Percentiles rank a stretch among this genome's conserved stretches.
Conservation (phyloP, 1,139 yeast genomes). For the Hemisphaericaspora xylanilytica region DNA sequence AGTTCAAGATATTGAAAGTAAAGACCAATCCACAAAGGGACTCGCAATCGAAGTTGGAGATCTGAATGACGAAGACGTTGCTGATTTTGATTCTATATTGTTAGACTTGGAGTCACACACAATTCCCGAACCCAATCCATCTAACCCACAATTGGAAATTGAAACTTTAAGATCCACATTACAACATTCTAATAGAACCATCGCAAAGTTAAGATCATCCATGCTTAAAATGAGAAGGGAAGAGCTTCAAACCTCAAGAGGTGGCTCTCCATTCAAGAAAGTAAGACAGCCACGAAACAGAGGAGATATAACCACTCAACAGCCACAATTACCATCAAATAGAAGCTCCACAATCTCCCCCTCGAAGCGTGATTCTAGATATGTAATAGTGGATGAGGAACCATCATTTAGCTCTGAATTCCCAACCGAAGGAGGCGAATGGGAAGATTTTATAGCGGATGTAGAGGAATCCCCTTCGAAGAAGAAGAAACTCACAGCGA, state of each 20-base stretch:
- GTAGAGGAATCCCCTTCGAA: slow-evolving; percentile 25
- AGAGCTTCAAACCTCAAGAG: slow-evolving; percentile 11
- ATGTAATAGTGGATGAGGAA: slow-evolving; percentile 29
- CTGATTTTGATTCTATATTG: slow-evolving; percentile 36
- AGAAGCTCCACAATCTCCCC: slow-evolving; percentile 33
- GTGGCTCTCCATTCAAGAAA: slow-evolving; percentile 17
- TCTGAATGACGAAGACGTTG: slow-evolving; percentile 26
- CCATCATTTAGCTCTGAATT: slow-evolving; percentile 13
- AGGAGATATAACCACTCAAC: slow-evolving; percentile 4
- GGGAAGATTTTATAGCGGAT: slow-evolving; percentile 45
- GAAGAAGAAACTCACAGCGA: slow-evolving; percentile 16
- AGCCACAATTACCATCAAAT: slow-evolving; percentile 15
- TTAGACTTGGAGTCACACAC: slow-evolving; percentile 30
- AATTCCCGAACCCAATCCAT: slow-evolving; percentile 38
- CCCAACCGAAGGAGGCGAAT: slow-evolving; percentile 28
- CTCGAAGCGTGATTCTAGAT: slow-evolving; percentile 35
- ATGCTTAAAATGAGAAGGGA: slow-evolving; percentile 40
- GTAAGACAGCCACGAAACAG: slow-evolving; percentile 16
- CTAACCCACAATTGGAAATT: slow-evolving; percentile 55
- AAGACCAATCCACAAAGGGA: slow-evolving; percentile 17
- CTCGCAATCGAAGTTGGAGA: slow-evolving; percentile 15
- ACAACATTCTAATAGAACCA: slow-evolving; percentile 61
- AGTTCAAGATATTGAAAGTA: background rate
- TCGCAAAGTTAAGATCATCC: slow-evolving; percentile 52
- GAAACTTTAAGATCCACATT: slow-evolving; percentile 69